Base-by-base conservation (phyloP, 768 basidiomycete genomes). In the Rubroboletus pulcherrimus region DNA sequence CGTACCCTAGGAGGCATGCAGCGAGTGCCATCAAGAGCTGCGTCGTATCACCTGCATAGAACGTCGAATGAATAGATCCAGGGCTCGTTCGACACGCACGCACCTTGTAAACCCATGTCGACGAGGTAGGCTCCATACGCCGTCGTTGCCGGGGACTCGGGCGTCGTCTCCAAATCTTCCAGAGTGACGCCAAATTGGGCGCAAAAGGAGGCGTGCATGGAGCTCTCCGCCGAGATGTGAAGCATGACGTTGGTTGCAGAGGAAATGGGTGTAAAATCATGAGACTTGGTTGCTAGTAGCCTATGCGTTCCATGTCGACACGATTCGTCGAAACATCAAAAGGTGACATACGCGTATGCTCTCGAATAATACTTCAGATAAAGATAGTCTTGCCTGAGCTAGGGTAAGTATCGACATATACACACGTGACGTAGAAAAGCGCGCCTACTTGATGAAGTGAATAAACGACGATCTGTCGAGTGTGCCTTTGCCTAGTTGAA, bases 111-210 rank as follows among this genome's bases (percentile, higher is more conserved):
- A 0, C 91, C 92, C 0, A 83, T 74, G 68, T 96, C 89, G 24
- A 97, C 73, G 30, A 97, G 78, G 72, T 87, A 98, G 8, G 87
- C 85, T 0, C 92, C 91, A 64, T 98, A 98, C 0, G 93, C 93
- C 3, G 82, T 87, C 30, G 90, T 91, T 7, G 84, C 81, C 0
- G 85, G 63, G 0, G 84, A 81, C 66, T 95, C 92, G 4, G 78
- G 75, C 1, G 86, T 85, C 15, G 63, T 68, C 46, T 82, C 78
- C 7, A 93, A 74, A 40, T 89, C 85, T 4, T 80, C 78, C 10
- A 75, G 63, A 3, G 79, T 75, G 45, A 96, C 76, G 10, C 85
- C 90, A 65, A 88, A 96, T 12, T 78, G 66, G 5, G 78, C 78
- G 69, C 93, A 93, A 71, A 84, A 91, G 0, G 75, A 58, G 49